A percentile compares a stretch with the other conserved stretches of the same genome.
These are phyloP conservation scores for Podaxis carcinomalis DNA, from an alignment of 768 basidiomycete species.

Conservation along the genomic window DNA sequence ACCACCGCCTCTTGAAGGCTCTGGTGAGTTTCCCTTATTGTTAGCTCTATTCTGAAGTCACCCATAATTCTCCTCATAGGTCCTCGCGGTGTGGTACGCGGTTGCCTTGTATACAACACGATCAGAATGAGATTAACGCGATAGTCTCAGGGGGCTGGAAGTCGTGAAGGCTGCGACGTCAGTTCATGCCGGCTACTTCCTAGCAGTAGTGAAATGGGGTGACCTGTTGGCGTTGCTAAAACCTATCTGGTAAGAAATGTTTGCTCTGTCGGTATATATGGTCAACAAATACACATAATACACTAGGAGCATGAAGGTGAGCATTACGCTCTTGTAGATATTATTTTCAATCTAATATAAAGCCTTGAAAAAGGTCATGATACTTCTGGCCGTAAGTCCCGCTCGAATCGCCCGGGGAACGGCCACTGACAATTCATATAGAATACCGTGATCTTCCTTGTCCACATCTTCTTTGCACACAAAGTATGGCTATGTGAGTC, in stretches of 20 bases:
- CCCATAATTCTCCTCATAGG: background rate
- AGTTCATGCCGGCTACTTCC: background rate
- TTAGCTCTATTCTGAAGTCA: background rate
- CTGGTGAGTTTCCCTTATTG: background rate
- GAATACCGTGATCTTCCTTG: background rate
- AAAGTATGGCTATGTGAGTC: slow-evolving; percentile 2
- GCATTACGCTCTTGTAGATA: background rate
- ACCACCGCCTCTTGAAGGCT: background rate
- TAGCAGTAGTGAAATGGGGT: background rate
- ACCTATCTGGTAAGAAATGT: background rate
- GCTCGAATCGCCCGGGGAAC: background rate
- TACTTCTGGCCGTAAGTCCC: background rate
- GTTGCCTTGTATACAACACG: no score
- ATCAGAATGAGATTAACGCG: background rate
- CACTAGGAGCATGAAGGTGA: background rate
- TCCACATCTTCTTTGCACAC: background rate
- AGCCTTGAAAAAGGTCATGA: background rate
- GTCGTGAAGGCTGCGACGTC: background rate
- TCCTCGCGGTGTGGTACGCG: background rate
- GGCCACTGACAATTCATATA: background rate
- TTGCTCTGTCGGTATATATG: background rate
- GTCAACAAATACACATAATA: background rate
- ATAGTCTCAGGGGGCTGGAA: background rate
- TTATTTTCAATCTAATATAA: background rate
- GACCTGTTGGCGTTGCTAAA: background rate